Evolutionary conservation across 2,329 filamentous ascomycete species (phyloP).

Genomic region (Fusarium sp.): DNA sequence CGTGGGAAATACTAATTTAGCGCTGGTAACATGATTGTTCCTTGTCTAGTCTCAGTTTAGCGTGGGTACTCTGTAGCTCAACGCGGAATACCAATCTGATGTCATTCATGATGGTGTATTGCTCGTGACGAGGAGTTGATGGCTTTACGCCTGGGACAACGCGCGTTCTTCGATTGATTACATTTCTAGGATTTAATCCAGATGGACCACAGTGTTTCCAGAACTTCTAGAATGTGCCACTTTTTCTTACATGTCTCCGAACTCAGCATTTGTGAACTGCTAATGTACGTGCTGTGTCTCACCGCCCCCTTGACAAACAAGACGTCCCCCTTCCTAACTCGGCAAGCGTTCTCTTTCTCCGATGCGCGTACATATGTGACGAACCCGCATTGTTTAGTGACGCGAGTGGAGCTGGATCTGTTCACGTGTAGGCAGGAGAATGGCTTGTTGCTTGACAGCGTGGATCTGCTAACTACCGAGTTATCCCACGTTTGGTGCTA

Average conservation of each 20-base stretch:
- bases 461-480: not conserved
- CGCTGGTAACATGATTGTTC: not conserved
- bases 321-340: not conserved
- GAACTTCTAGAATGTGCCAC: slow-evolving; percentile 8
- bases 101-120: not conserved
- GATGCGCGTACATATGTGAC: not conserved
- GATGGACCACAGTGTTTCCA: not conserved
- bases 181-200: not conserved
- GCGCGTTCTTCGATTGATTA: not conserved
- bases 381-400: not conserved
- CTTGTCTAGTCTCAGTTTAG: not conserved
- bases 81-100: not conserved
- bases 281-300: not conserved
- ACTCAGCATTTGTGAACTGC: no score
- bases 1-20: not conserved
- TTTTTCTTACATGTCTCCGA: not conserved
- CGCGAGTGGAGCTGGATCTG: not conserved
- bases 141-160: not conserved
- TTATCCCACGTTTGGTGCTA: not conserved
- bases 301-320: not conserved
- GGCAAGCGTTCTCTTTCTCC: not conserved
- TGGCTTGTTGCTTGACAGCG: not conserved
- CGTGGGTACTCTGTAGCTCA: not conserved
- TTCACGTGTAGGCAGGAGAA: slow-evolving; percentile 4
- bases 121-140: not conserved